These are phyloP conservation scores for Globisporangium recalcitrans DNA, from an alignment of 352 stramenopile species.

Conservation along the genomic window DNA sequence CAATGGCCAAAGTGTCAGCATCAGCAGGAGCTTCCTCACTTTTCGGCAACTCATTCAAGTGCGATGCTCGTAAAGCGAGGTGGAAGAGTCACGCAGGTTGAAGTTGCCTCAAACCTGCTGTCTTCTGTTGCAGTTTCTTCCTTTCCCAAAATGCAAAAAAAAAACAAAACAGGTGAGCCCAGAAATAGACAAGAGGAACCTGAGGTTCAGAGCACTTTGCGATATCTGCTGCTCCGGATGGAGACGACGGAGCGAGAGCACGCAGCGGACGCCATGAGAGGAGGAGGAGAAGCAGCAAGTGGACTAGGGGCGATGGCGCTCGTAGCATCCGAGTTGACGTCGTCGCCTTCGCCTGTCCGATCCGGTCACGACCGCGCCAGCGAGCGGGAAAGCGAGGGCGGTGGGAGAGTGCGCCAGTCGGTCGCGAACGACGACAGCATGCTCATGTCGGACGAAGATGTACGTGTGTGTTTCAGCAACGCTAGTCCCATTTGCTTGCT, in stretches of 20 bases:
- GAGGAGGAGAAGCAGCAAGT: not conserved
- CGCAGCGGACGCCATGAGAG: not conserved
- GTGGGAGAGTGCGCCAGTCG: slow-evolving; percentile 7
- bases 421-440: slow-evolving; percentile 44
- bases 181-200: not conserved
- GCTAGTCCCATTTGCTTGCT: not conserved
- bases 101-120: not conserved
- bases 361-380: slow-evolving; percentile 4
- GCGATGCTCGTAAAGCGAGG: not conserved
- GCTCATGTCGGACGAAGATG: slow-evolving; percentile 55
- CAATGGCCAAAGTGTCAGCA: not conserved
- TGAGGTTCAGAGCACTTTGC: not conserved
- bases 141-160: not conserved
- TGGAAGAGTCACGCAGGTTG: not conserved
- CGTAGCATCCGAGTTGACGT: not conserved
- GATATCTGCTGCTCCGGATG: slow-evolving; percentile 1
- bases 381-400: slow-evolving; percentile 7
- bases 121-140: slow-evolving; percentile 2
- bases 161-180: not conserved
- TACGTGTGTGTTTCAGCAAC: slow-evolving; percentile 16
- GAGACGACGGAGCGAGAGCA: slow-evolving; percentile 4
- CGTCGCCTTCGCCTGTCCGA: slow-evolving; percentile 6
- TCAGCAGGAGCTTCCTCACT: too few species aligned
- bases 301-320: not conserved
- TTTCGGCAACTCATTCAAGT: too few species aligned